Base-by-base conservation (phyloP, 2,329 filamentous ascomycete species). In the Tothia fuscella region DNA sequence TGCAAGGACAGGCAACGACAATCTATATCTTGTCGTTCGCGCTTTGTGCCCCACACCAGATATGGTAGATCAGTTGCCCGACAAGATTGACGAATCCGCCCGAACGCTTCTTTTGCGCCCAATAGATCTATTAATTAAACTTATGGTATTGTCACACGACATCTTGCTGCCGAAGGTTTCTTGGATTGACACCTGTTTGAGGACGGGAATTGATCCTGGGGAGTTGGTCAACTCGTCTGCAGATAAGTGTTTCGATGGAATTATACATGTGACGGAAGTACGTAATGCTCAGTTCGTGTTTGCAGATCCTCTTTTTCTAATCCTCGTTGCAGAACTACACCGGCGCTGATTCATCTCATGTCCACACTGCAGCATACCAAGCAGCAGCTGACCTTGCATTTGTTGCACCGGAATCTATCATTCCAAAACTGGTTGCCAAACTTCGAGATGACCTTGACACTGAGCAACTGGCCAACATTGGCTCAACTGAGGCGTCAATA, bases 341-440 rank as follows among this genome's bases (percentile, higher is more conserved):
- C 13, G 44, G 30, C 2, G 30, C 31, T 7, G 40, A 44, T 39
- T 12, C 43, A 14, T 16, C 13, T n/a, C 20, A 39, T 3, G 65
- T 84, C 32, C 78, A 76, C 52, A 62, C 66, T 30, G 89, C 89
- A 40, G 83, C 89, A 3, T 93, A 80, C 59, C 79, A 78, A 50
- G 86, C 89, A 6, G 84, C 85, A 9, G 87, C 88, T 28, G 91
- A 96, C 54, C 69, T 98, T 45, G 88, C 85, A 3, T 98, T 98
- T 55, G 86, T 98, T 20, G 83, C 89, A 4, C 91, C 91, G 0
- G 82, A 91, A 32, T 68, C 68, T 13, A 82, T 93, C 61, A 81
- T 86, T 16, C 74, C 85, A 4, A 72, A 75, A 6, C 71, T 98
- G 19, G 74, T 95, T 20, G 64, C 77, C 21, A 75, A 91, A 35